Conservation (phyloP, 306 rosid genomes). For the Adenanthera pavonina region DNA sequence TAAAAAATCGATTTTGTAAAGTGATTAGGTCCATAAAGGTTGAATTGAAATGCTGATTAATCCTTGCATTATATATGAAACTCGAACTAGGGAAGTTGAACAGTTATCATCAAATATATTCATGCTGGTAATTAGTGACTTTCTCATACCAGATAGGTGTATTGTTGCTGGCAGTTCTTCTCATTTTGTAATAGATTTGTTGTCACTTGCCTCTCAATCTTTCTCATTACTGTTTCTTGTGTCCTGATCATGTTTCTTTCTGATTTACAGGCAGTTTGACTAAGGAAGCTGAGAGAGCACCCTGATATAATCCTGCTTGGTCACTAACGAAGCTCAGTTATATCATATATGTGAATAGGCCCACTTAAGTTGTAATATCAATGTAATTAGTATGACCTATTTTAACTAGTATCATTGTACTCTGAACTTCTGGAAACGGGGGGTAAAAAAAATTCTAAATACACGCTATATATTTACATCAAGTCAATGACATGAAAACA, state of each 20-base stretch:
- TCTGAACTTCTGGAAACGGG: neutral
- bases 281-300: constrained; percentile 44
- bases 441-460: no score
- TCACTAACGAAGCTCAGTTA: constrained; percentile 19
- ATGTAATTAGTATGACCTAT: constrained; percentile 40
- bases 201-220: constrained; percentile 37
- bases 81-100: constrained; percentile 23
- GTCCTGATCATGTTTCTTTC: constrained; percentile 37
- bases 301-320: constrained; percentile 29
- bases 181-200: constrained; percentile 36
- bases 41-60: constrained; percentile 33
- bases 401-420: constrained; percentile 37
- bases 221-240: constrained; percentile 7
- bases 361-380: constrained; percentile 33
- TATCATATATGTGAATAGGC: constrained; percentile 21
- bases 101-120: constrained; percentile 3
- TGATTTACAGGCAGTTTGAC: constrained; percentile 71
- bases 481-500: neutral
- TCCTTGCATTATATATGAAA: neutral
- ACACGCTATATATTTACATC: neutral
- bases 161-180: constrained; percentile 3
- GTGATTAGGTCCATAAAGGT: constrained; percentile 15
- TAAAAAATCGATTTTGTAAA: neutral
- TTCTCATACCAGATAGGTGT: constrained; percentile 29
- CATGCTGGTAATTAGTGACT: constrained; percentile 22